phyloP scores from a whole-genome alignment of 169 alveolate genomes.

The Plasmodium relictum region DNA sequence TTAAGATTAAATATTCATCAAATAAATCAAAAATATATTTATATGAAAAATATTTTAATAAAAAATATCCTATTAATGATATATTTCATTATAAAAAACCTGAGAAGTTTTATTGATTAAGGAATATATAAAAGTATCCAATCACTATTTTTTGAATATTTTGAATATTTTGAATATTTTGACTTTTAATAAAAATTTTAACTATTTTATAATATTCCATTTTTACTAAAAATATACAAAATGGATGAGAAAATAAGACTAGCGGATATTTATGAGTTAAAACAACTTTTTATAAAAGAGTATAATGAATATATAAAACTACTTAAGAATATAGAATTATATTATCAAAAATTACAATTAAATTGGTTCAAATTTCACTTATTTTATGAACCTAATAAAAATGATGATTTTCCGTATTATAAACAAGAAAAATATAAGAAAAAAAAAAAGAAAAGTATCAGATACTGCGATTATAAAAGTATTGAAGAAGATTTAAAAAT shows the following conservation, averaged over 20 bases:
- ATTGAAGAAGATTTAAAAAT: constrained; percentile 65
- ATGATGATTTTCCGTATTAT: neutral
- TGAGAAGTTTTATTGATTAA: constrained; percentile 33
- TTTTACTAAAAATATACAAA: neutral
- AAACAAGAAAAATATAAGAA: neutral
- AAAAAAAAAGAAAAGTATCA: constrained; percentile 8
- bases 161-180: neutral
- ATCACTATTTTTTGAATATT: neutral
- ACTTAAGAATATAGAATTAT: constrained; percentile 27
- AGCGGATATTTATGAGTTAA: constrained; percentile 33
- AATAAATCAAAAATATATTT: constrained; percentile 66
- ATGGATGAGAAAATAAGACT: constrained; percentile 30
- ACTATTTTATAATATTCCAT: neutral
- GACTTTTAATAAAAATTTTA: neutral
- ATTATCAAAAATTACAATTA: constrained; percentile 31
- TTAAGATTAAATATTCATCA: constrained; percentile 59
- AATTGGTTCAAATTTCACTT: constrained; percentile 70
- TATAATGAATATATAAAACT: constrained; percentile 63
- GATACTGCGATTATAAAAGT: constrained; percentile 20
- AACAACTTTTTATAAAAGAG: constrained; percentile 32
- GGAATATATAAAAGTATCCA: too few relatives aligned
- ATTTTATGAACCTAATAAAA: constrained; percentile 36
- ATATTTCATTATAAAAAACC: constrained; percentile 50
- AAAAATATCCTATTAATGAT: constrained; percentile 50
- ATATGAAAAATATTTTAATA: constrained; percentile 56